Evolutionary conservation across 345 rosid species (phyloP).

Genomic region (Lepidium africanum): DNA sequence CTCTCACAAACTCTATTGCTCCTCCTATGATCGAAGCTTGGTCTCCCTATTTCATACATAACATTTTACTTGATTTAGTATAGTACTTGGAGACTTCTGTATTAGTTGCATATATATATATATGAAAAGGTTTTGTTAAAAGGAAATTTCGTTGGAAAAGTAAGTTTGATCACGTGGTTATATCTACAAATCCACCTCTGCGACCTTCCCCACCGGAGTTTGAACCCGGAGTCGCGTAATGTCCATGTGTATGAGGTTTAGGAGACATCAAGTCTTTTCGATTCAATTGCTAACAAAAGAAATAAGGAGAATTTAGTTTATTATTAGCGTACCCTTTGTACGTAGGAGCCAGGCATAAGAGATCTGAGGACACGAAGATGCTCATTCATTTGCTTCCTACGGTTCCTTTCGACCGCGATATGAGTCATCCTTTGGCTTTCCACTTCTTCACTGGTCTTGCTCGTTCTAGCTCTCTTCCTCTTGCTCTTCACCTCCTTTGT

Average conservation of each 20-base stretch:
- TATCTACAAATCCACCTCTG: too few species aligned
- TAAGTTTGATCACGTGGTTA: too few species aligned
- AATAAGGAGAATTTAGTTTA: not conserved
- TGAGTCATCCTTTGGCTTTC: slow-evolving; percentile 95
- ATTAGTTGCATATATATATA: not conserved
- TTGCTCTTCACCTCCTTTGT: slow-evolving; percentile 50
- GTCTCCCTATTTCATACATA: slow-evolving; percentile 51
- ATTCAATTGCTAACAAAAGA: too few species aligned
- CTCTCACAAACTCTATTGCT: slow-evolving; percentile 90
- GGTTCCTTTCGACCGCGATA: slow-evolving; percentile 83
- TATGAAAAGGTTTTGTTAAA: not conserved
- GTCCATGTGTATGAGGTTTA: too few species aligned
- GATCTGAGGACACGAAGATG: slow-evolving; percentile 85
- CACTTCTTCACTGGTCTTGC: slow-evolving; percentile 83
- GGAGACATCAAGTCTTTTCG: too few species aligned
- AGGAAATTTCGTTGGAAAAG: too few species aligned
- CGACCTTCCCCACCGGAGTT: too few species aligned
- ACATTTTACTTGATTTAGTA: too few species aligned
- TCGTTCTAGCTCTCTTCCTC: slow-evolving; percentile 65
- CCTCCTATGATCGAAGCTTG: slow-evolving; percentile 99
- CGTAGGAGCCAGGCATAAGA: slow-evolving; percentile 96
- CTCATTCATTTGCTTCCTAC: slow-evolving; percentile 96
- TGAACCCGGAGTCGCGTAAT: too few species aligned
- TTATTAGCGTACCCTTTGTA: slow-evolving; percentile 56
- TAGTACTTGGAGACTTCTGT: not conserved